phyloP scores from a whole-genome alignment of 108 stramenopile genomes.

The Cyclotella atomus region DNA sequence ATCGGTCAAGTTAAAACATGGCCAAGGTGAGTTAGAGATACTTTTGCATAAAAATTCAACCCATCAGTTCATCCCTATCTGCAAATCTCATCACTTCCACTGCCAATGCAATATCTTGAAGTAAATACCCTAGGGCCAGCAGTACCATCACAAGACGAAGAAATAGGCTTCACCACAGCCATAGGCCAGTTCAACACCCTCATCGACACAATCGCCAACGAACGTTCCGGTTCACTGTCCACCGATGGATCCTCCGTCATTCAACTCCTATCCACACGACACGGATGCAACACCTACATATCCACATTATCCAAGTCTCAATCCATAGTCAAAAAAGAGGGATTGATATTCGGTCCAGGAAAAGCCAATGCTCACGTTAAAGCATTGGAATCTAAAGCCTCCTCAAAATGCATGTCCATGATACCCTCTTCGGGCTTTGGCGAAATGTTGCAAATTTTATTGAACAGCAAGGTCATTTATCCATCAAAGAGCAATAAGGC shows the following conservation, averaged over 20 bases:
- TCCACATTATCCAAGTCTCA: slow-evolving; percentile 74
- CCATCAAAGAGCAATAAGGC: slow-evolving; percentile 37
- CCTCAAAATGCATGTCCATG: slow-evolving; percentile 21
- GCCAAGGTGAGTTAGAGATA: slow-evolving; percentile 17
- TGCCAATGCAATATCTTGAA: slow-evolving; percentile 1
- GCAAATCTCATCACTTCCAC: neutral
- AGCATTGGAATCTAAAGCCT: slow-evolving; percentile 40
- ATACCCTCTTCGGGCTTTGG: slow-evolving; percentile 67
- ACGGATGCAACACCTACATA: slow-evolving; percentile 63
- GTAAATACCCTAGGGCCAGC: slow-evolving; percentile 61
- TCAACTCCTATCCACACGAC: slow-evolving; percentile 52
- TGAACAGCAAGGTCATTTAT: slow-evolving; percentile 67
- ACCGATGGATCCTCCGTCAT: slow-evolving; percentile 37
- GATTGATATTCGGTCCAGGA: slow-evolving; percentile 73
- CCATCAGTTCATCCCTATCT: neutral
- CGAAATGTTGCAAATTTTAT: slow-evolving; percentile 59
- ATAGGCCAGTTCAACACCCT: slow-evolving; percentile 79
- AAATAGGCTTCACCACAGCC: slow-evolving; percentile 64
- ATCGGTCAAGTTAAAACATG: slow-evolving; percentile 30
- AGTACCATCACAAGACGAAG: slow-evolving; percentile 47
- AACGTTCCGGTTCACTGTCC: no score
- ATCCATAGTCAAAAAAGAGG: slow-evolving; percentile 65
- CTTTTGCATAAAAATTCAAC: neutral
- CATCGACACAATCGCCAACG: slow-evolving; percentile 77
- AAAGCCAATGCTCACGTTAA: slow-evolving; percentile 71